Percentiles rank a stretch among this genome's conserved stretches.
phyloP scores from a whole-genome alignment of 148 eudicot genomes.

The Pharnaceum exiguum region DNA sequence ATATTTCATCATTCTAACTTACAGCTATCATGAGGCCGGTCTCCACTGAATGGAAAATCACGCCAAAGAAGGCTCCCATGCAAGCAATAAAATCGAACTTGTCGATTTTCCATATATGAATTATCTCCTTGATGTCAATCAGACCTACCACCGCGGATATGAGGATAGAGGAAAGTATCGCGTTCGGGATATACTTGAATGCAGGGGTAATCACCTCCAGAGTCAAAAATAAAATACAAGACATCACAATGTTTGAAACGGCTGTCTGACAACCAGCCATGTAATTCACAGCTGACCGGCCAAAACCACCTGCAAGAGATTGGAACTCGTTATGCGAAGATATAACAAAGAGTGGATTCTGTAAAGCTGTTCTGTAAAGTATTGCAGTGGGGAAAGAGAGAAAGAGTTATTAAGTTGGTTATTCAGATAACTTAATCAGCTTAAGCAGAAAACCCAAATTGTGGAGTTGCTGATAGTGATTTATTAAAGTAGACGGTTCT shows the following conservation, averaged over 20 bases:
- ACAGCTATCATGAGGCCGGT: conserved; percentile 29
- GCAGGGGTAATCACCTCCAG: conserved; percentile 62
- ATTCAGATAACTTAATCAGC: neutral
- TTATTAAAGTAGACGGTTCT: neutral
- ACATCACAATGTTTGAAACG: conserved; percentile 61
- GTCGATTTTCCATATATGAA: conserved; percentile 40
- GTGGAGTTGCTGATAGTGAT: neutral
- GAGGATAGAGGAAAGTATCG: conserved; percentile 49
- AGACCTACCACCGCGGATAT: conserved; percentile 66
- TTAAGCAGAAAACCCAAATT: neutral
- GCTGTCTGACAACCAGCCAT: conserved; percentile 67
- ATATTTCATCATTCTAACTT: conserved; percentile 1
- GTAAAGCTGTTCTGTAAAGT: neutral
- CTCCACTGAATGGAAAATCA: conserved; percentile 35
- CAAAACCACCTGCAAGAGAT: conserved; percentile 46
- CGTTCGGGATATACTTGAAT: conserved; percentile 66
- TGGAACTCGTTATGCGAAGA: too few species aligned
- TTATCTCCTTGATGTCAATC: conserved; percentile 32
- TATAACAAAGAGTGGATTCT: neutral
- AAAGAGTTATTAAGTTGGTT: neutral
- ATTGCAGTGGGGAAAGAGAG: neutral
- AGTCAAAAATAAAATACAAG: conserved; percentile 51
- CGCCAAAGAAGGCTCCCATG: conserved; percentile 52
- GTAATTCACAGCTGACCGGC: conserved; percentile 70
- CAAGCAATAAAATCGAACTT: conserved; percentile 44